Conservation (phyloP, 163 green algal genomes). For the Scenedesmus sp. region DNA sequence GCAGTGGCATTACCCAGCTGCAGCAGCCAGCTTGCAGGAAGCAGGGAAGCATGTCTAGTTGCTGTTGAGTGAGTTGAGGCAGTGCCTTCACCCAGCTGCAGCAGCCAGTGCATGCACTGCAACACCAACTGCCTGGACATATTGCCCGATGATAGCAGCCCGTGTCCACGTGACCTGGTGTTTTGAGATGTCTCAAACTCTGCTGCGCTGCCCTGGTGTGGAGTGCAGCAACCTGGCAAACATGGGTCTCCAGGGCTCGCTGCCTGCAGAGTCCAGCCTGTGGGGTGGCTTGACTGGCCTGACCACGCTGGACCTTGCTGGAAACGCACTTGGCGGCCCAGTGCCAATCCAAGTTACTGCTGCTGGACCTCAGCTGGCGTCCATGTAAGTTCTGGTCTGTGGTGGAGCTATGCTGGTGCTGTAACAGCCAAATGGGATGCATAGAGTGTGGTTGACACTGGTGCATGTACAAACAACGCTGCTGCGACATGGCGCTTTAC, state of each 20-base stretch:
- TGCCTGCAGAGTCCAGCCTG: slow-evolving; percentile 11
- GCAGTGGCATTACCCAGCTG: neutral
- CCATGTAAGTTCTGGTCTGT: slow-evolving; percentile 31
- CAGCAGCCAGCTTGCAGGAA: neutral
- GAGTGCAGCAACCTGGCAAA: slow-evolving; percentile 32
- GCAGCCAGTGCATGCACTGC: neutral
- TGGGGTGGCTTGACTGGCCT: slow-evolving; percentile 40
- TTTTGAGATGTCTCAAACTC: neutral
- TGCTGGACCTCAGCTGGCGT: slow-evolving; percentile 30
- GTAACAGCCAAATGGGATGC: no score
- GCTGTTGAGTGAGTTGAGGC: neutral
- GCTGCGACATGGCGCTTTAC: neutral
- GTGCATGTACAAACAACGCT: neutral
- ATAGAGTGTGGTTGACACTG: neutral
- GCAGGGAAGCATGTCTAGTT: neutral
- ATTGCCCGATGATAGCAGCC: neutral
- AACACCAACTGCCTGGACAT: neutral
- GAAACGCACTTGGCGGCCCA: slow-evolving; percentile 8
- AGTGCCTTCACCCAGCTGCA: neutral
- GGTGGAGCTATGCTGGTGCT: neutral
- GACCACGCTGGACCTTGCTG: slow-evolving; percentile 16
- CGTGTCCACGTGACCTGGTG: neutral
- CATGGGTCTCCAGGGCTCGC: slow-evolving; percentile 27
- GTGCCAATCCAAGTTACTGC: slow-evolving; percentile 2
- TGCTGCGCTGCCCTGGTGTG: neutral